phyloP scores from a whole-genome alignment of 805 yeast species.

The Candida ipomoeae region DNA sequence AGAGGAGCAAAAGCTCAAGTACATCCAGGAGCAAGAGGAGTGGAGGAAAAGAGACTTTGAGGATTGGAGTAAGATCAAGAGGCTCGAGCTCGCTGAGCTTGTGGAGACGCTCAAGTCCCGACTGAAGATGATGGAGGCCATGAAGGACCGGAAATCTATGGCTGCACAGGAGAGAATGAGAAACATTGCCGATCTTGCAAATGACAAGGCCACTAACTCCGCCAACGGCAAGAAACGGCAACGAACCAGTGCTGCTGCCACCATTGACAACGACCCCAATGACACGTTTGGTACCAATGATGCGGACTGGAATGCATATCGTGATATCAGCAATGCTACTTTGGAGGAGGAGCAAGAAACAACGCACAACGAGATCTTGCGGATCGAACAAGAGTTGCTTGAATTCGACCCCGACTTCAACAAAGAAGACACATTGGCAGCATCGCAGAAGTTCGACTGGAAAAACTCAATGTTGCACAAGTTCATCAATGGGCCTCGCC shows the following conservation, averaged over 20 bases:
- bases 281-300: slow-evolving; percentile 95
- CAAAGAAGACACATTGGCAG: slow-evolving; percentile 77
- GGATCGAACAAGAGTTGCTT: slow-evolving; percentile 69
- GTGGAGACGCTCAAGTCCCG: slow-evolving; percentile 64
- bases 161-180: slow-evolving; percentile 94
- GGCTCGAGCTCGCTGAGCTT: slow-evolving; percentile 55
- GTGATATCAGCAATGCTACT: slow-evolving; percentile 71
- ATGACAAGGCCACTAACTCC: slow-evolving; percentile 52
- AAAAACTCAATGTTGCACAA: slow-evolving; percentile 71
- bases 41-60: slow-evolving; percentile 73
- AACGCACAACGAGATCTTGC: slow-evolving; percentile 55
- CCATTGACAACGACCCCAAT: slow-evolving; percentile 85
- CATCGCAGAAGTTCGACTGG: slow-evolving; percentile 75
- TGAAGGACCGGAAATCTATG: slow-evolving; percentile 82
- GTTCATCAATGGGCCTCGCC: slow-evolving; percentile 86
- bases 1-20: slow-evolving; percentile 54
- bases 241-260: slow-evolving; percentile 43
- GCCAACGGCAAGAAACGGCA: slow-evolving; percentile 46
- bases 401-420: slow-evolving; percentile 83
- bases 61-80: slow-evolving; percentile 75
- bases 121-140: slow-evolving; percentile 64
- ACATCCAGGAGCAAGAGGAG: slow-evolving; percentile 60
- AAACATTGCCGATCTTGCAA: slow-evolving; percentile 79
- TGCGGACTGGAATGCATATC: slow-evolving; percentile 90
- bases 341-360: slow-evolving; percentile 80